Evolutionary conservation across 2,329 filamentous ascomycete genomes (phyloP).

Genomic region (Alternaria consortialis): DNA sequence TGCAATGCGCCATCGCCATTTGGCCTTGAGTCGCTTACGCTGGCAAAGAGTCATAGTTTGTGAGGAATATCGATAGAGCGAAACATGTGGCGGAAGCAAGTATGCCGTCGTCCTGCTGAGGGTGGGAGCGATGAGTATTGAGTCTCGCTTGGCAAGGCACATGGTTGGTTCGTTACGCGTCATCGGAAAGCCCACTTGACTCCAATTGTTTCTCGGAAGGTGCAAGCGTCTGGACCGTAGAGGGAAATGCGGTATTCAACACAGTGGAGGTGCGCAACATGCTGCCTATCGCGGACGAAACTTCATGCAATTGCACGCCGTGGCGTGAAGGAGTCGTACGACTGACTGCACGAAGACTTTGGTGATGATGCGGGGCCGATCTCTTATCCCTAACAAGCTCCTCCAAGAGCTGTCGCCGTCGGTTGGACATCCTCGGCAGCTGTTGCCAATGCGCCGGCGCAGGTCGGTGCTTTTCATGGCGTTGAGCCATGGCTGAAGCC

Average conservation of each 20-base stretch:
- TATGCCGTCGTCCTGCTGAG: constrained; percentile 6
- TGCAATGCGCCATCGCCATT: background rate
- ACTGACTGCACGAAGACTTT: background rate
- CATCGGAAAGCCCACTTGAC: constrained; percentile 8
- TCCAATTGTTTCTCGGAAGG: background rate
- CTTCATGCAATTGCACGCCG: background rate
- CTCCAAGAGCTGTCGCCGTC: constrained; percentile 11
- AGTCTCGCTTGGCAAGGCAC: constrained; percentile 19
- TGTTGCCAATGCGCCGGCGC: constrained; percentile 15
- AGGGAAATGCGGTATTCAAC: constrained; percentile 1
- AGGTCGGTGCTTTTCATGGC: constrained; percentile 21
- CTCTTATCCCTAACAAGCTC: constrained; percentile 21
- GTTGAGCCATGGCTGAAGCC: constrained; percentile 17
- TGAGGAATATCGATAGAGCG: constrained; percentile 9
- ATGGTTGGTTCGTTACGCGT: constrained; percentile 19
- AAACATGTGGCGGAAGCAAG: constrained; percentile 15
- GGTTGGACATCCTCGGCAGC: constrained; percentile 15
- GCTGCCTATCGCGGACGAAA: constrained; percentile 6
- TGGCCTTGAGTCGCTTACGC: background rate
- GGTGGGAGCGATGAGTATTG: constrained; percentile 8
- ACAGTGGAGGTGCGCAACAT: constrained; percentile 10
- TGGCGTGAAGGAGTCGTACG: background rate
- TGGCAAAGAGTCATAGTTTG: background rate
- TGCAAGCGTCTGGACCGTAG: constrained; percentile 12
- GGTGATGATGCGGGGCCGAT: constrained; percentile 7